phyloP scores from a whole-genome alignment of 352 stramenopile species.

The Bremia lactucae region DNA sequence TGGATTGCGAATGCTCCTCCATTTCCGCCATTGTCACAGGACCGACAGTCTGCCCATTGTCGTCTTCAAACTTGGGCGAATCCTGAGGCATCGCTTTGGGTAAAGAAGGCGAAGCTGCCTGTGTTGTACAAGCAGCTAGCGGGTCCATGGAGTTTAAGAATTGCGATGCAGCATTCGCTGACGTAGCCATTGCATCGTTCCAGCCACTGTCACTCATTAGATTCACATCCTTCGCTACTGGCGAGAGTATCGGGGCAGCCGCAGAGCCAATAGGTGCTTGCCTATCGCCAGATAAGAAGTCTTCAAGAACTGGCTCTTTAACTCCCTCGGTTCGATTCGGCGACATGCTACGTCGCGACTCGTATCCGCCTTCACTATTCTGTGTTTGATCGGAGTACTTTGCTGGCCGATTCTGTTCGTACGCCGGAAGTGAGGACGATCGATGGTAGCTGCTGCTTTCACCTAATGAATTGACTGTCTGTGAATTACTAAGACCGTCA shows the following conservation, averaged over 20 bases:
- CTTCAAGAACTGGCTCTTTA: too few relatives aligned
- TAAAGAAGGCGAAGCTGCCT: slow-evolving; percentile 4
- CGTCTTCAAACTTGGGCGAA: slow-evolving; percentile 67
- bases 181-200: slow-evolving; percentile 20
- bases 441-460: slow-evolving; percentile 25
- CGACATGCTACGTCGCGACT: slow-evolving; percentile 19
- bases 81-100: slow-evolving; percentile 22
- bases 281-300: slow-evolving; percentile 61
- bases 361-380: slow-evolving; percentile 5
- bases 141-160: slow-evolving; percentile 67
- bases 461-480: slow-evolving; percentile 9
- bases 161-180: slow-evolving; percentile 21
- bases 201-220: slow-evolving; percentile 61
- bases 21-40: slow-evolving; percentile 80
- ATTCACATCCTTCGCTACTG: slow-evolving; percentile 36
- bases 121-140: slow-evolving; percentile 28
- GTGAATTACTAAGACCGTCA: slow-evolving; percentile 13
- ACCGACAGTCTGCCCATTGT: slow-evolving; percentile 66
- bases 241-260: slow-evolving; percentile 4
- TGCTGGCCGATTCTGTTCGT: slow-evolving; percentile 39
- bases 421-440: slow-evolving; percentile 29
- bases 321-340: too few relatives aligned
- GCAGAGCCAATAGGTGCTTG: slow-evolving; percentile 3
- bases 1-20: slow-evolving; percentile 47
- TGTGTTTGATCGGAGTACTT: slow-evolving; percentile 56